Evolutionary conservation across 129 eudicot genomes (phyloP), one percentile per base, ranked within the genome.

Genomic region (Artemisia tridentata): DNA sequence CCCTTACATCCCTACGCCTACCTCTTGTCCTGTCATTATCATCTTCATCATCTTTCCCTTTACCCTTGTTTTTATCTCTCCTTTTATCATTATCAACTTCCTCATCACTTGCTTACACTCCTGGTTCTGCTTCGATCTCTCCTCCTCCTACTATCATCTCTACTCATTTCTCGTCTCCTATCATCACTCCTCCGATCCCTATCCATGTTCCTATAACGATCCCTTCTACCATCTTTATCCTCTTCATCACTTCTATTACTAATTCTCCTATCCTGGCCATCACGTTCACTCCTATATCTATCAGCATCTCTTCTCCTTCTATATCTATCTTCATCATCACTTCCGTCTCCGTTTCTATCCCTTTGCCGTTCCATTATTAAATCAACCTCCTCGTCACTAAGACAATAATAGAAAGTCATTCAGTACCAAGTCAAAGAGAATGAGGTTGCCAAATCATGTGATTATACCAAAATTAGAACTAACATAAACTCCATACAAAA

Each of bases 311-410:
- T n/a, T n/a, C n/a, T n/a, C n/a, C n/a, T n/a, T n/a, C n/a, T n/a
- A n/a, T n/a, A n/a, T n/a, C n/a, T n/a, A n/a, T n/a, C n/a, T n/a
- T n/a, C n/a, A n/a, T n/a, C n/a, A n/a, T n/a, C n/a, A n/a, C n/a
- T n/a, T n/a, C n/a, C n/a, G n/a, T n/a, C n/a, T n/a, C n/a, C n/a
- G n/a, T n/a, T n/a, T 74, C 72, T 73, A 15, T 53, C 83, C 75
- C 68, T 74, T 52, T 74, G 65, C 5, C 41, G 41, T 43, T 73
- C 83, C 83, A 79, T 68, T 16, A 52, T 50, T 20, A 19, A n/a
- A 17, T 31, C 62, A 62, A 50, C 5, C 23, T 60, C 53, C 54
- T 69, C 68, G 71, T 69, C 34, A 69, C 65, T 48, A 17, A 68
- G 69, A 50, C 71, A 69, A 69, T 7, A 48, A n/a, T 9, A 10